Conservation (phyloP, 2,329 filamentous ascomycete species). For the Fonsecaea multimorphosa region DNA sequence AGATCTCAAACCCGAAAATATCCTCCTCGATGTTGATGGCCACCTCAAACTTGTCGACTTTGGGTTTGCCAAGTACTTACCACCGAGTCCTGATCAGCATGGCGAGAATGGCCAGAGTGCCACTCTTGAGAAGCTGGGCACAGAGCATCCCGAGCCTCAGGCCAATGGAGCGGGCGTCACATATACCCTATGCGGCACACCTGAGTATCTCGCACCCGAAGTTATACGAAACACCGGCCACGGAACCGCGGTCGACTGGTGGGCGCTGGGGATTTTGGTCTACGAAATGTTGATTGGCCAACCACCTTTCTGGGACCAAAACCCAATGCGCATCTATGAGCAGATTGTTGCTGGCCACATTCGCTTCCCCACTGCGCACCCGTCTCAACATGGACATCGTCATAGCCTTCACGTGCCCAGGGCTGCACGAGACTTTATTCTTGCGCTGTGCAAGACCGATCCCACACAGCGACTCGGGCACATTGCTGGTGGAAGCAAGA, state of each 20-base stretch:
- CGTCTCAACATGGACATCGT: constrained; percentile 43
- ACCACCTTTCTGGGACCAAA: constrained; percentile 72
- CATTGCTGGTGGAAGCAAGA: constrained; percentile 64
- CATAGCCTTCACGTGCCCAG: constrained; percentile 38
- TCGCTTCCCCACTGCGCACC: constrained; percentile 66
- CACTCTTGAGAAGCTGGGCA: constrained; percentile 17
- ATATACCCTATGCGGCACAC: constrained; percentile 70
- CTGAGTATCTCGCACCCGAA: constrained; percentile 71
- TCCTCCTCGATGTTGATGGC: constrained; percentile 68
- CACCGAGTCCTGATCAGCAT: constrained; percentile 29
- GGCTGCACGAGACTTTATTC: constrained; percentile 66
- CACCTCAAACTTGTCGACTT: constrained; percentile 72
- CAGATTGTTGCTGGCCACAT: constrained; percentile 69
- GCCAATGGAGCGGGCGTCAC: constrained; percentile 48
- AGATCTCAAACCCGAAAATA: constrained; percentile 73
- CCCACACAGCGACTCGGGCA: constrained; percentile 68
- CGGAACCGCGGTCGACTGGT: constrained; percentile 71
- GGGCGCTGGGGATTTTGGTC: constrained; percentile 70
- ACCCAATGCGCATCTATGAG: constrained; percentile 72
- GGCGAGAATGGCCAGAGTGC: constrained; percentile 19
- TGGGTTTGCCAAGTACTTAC: constrained; percentile 70
- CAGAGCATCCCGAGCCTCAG: constrained; percentile 28
- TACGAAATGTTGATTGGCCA: constrained; percentile 72
- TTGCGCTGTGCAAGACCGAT: constrained; percentile 67
- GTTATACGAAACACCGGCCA: constrained; percentile 71